Evolutionary conservation across 768 basidiomycete genomes (phyloP).

Genomic region (Paxillus rubicundulus): DNA sequence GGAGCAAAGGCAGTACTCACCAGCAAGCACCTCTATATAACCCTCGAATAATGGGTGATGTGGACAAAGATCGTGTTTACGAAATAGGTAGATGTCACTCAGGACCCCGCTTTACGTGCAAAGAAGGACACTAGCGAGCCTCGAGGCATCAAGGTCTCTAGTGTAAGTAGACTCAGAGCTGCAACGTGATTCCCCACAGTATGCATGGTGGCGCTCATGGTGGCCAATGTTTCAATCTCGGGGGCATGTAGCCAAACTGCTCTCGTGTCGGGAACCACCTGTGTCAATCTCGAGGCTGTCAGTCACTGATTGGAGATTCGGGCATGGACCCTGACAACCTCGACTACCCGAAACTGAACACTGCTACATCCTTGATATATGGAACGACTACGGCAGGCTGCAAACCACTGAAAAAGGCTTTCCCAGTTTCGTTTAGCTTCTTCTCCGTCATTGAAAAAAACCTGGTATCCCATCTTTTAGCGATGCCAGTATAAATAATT

Average conservation of each 20-base stretch:
- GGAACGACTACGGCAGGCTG: neutral
- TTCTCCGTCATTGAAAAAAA: neutral
- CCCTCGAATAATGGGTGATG: slow-evolving; percentile 30
- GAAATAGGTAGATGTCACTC: neutral
- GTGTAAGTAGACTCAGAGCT: no score
- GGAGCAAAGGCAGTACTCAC: slow-evolving; percentile 64
- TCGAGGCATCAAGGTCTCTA: no score
- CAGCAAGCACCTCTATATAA: slow-evolving; percentile 64
- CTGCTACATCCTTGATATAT: neutral
- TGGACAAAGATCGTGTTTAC: neutral
- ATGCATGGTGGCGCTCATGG: no score
- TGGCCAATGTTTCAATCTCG: no score
- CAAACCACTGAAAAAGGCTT: neutral
- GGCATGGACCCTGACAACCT: neutral
- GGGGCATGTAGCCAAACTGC: no score
- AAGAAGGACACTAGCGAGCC: no score
- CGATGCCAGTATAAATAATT: slow-evolving; percentile 26
- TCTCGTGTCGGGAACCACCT: no score
- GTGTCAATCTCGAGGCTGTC: no score
- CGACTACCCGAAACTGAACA: neutral
- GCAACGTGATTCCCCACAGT: no score
- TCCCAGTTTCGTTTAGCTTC: neutral
- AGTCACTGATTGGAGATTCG: no score
- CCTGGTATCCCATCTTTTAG: slow-evolving; percentile 11
- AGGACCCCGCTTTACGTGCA: no score